Conservation (phyloP, 2,329 filamentous ascomycete species). For the Arthrobotrys pseudoclavata region DNA sequence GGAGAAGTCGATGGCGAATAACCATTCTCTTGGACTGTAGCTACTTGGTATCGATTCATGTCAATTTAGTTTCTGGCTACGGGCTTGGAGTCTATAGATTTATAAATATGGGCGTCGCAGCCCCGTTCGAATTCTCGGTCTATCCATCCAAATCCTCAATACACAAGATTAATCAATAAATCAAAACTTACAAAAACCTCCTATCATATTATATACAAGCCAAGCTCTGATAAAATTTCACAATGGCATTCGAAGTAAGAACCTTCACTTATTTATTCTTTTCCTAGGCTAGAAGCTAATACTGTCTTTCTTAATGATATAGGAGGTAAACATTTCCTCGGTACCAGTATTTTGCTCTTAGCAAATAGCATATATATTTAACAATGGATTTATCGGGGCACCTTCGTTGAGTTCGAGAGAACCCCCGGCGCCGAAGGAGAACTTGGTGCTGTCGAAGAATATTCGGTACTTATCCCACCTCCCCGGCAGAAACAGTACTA, state of each 20-base stretch:
- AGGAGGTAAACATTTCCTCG: not conserved
- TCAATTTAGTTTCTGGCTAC: too few relatives aligned
- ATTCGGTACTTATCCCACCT: not conserved
- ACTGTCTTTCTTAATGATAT: too few relatives aligned
- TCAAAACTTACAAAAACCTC: too few relatives aligned
- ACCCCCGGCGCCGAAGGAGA: not conserved
- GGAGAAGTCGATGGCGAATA: too few relatives aligned
- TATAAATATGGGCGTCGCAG: not conserved
- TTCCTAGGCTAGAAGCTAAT: not conserved
- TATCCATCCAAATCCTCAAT: too few relatives aligned
- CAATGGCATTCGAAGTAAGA: conserved; percentile 6
- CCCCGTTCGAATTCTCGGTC: too few relatives aligned
- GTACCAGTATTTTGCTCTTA: too few relatives aligned
- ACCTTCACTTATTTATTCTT: not conserved
- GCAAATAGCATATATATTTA: not conserved
- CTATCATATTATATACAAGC: too few relatives aligned
- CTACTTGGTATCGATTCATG: too few relatives aligned
- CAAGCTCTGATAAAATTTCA: not conserved
- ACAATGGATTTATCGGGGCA: not conserved
- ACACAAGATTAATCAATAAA: not conserved
- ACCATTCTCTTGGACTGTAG: too few relatives aligned
- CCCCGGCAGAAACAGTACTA: too few relatives aligned
- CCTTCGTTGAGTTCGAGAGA: conserved; percentile 1
- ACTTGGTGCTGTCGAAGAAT: not conserved
- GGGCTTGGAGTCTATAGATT: not conserved